These are phyloP conservation scores for Arctostaphylos glauca DNA, from an alignment of 148 eudicot species.

Conservation along the genomic window DNA sequence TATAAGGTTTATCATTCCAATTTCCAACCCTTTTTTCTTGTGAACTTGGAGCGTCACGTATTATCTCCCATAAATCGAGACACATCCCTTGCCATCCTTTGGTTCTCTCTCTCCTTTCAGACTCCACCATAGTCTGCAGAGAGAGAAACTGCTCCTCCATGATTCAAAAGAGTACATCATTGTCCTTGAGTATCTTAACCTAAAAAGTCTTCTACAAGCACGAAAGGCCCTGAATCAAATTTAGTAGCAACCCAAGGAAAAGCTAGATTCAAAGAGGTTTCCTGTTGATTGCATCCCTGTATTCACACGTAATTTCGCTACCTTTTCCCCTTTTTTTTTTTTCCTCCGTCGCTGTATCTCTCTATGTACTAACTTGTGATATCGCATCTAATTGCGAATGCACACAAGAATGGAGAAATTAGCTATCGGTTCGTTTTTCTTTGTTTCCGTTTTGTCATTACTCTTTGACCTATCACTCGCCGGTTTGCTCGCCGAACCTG, in stretches of 20 bases:
- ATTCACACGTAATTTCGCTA: not conserved
- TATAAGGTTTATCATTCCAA: too few species aligned
- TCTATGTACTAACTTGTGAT: not conserved
- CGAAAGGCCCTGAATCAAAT: not conserved
- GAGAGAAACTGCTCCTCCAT: not conserved
- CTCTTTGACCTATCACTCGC: constrained; percentile 24
- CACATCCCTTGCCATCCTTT: not conserved
- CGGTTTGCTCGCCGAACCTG: constrained; percentile 65
- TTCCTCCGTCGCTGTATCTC: not conserved
- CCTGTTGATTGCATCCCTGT: not conserved
- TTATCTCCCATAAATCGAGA: constrained; percentile 11
- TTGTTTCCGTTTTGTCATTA: not conserved
- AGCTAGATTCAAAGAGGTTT: not conserved
- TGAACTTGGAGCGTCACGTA: constrained; percentile 9
- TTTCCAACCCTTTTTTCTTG: too few species aligned
- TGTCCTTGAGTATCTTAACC: not conserved
- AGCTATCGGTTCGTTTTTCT: not conserved
- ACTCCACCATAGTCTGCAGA: not conserved
- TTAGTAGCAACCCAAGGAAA: not conserved
- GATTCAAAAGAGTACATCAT: not conserved
- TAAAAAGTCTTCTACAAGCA: not conserved
- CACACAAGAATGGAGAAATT: not conserved
- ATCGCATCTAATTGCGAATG: not conserved
- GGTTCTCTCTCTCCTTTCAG: not conserved
- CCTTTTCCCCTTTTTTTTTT: not conserved